phyloP scores from a whole-genome alignment of 805 yeast genomes.

The Debaryomyces castellii region DNA sequence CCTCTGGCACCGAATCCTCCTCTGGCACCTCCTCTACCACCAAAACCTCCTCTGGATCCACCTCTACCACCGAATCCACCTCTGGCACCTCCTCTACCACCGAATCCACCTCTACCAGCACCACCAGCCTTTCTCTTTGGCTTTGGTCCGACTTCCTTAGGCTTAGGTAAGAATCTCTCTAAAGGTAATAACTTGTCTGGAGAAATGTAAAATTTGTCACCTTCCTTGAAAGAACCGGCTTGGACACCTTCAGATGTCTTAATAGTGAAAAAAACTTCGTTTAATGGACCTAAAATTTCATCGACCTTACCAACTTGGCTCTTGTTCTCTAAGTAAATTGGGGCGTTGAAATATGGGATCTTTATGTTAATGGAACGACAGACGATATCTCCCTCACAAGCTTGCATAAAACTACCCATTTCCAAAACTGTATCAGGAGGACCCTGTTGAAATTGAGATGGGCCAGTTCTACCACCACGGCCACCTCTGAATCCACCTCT shows the following conservation, averaged over 20 bases:
- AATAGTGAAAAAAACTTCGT: constrained; percentile 96
- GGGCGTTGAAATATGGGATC: constrained; percentile 98
- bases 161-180: constrained; percentile 96
- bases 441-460: constrained; percentile 73
- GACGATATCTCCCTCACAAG: constrained; percentile 96
- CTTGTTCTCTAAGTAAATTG: constrained; percentile 94
- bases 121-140: constrained; percentile 67
- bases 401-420: constrained; percentile 89
- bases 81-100: constrained; percentile 34
- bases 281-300: constrained; percentile 95
- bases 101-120: constrained; percentile 48
- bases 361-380: constrained; percentile 93
- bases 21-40: constrained; percentile 34
- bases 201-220: constrained; percentile 94
- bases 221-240: constrained; percentile 88
- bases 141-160: constrained; percentile 83
- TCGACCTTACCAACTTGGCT: constrained; percentile 96
- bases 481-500: constrained; percentile 70
- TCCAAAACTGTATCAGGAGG: constrained; percentile 95
- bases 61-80: constrained; percentile 43
- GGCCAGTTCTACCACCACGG: constrained; percentile 71
- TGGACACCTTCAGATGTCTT: constrained; percentile 96
- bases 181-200: constrained; percentile 93
- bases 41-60: constrained; percentile 34
- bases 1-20: constrained; percentile 22